phyloP scores from a whole-genome alignment of 2,329 filamentous ascomycete genomes.

The Colletotrichum somersetense region DNA sequence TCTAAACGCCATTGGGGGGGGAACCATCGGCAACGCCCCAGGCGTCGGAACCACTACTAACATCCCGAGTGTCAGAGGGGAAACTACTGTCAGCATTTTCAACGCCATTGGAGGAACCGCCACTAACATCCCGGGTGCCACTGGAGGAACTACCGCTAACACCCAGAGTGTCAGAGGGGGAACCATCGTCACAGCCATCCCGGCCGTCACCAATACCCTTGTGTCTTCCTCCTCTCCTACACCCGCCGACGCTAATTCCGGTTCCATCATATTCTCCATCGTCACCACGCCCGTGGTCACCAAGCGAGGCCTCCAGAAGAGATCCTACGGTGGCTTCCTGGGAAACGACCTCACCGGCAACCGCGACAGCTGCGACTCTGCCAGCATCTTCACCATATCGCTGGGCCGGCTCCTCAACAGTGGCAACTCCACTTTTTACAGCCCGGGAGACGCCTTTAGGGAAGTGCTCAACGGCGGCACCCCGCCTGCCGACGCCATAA shows the following conservation, averaged over 20 bases:
- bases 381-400: not conserved
- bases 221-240: not conserved
- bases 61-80: too few species aligned
- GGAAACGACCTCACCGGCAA: not conserved
- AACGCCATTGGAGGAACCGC: too few species aligned
- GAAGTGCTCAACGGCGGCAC: not conserved
- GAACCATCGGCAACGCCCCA: too few species aligned
- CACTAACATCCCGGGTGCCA: too few species aligned
- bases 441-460: not conserved
- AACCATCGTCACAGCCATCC: too few species aligned
- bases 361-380: not conserved
- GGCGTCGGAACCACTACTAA: too few species aligned
- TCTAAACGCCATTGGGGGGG: too few species aligned
- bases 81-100: not conserved
- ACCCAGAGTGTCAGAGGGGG: not conserved
- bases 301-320: not conserved
- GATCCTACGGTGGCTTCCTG: conserved; percentile 1
- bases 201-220: not conserved
- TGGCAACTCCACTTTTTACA: not conserved
- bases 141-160: too few species aligned
- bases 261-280: conserved; percentile 2
- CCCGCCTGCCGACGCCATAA: not conserved
- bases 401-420: not conserved
- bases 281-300: not conserved
- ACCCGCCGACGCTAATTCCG: not conserved